Conservation (phyloP, 768 basidiomycete genomes). For the Boletus sp. region DNA sequence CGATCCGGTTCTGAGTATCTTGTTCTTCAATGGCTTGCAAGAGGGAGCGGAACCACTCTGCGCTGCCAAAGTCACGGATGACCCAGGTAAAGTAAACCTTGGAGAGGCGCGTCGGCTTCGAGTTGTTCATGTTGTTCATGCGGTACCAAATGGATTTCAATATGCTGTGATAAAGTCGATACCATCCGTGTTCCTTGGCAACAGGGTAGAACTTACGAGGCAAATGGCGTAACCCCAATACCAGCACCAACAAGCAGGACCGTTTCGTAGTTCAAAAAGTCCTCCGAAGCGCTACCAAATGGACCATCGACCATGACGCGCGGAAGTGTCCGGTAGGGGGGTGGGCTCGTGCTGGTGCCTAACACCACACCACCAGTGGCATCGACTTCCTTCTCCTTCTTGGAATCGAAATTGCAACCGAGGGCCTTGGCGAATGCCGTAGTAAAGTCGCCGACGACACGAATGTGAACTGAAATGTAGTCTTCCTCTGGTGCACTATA, state of each 20-base stretch:
- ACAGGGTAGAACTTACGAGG: slow-evolving; percentile 58
- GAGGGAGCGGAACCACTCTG: slow-evolving; percentile 94
- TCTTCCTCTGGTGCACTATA: slow-evolving; percentile 89
- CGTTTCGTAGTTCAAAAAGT: slow-evolving; percentile 87
- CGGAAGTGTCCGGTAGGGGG: slow-evolving; percentile 72
- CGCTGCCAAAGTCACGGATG: slow-evolving; percentile 86
- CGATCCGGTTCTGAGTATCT: slow-evolving; percentile 79
- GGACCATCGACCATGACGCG: slow-evolving; percentile 96
- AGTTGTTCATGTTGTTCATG: slow-evolving; percentile 80
- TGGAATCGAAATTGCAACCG: slow-evolving; percentile 75
- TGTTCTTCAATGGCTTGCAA: slow-evolving; percentile 92
- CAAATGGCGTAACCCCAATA: slow-evolving; percentile 96
- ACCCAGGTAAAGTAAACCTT: slow-evolving; percentile 97
- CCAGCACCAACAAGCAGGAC: slow-evolving; percentile 89
- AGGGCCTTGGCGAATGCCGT: slow-evolving; percentile 73
- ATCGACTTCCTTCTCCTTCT: slow-evolving; percentile 44
- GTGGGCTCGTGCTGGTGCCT: slow-evolving; percentile 51
- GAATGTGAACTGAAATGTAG: slow-evolving; percentile 91
- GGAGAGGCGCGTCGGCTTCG: slow-evolving; percentile 75
- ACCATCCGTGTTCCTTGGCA: background rate
- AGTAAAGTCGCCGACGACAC: slow-evolving; percentile 91
- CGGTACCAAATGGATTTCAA: slow-evolving; percentile 94
- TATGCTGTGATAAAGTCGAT: slow-evolving; percentile 45
- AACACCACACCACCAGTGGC: slow-evolving; percentile 57
- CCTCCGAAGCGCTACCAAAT: slow-evolving; percentile 89